Evolutionary conservation across 352 stramenopile genomes (phyloP).

Genomic region (Globisporangium sylvaticum): DNA sequence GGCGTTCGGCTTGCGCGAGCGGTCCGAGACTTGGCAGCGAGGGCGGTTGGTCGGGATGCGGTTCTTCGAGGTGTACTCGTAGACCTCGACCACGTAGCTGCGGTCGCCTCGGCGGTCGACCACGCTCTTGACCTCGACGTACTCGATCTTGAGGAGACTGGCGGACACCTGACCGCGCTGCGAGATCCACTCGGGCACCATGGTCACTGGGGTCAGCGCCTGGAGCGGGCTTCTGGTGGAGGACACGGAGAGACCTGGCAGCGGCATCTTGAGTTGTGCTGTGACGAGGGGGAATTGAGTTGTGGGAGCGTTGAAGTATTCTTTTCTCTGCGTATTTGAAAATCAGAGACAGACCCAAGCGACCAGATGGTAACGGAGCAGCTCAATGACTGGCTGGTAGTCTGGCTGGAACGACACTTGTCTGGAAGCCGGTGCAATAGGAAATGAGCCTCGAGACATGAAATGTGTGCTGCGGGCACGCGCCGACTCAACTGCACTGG

Average conservation of each 20-base stretch:
- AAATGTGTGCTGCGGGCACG: not conserved
- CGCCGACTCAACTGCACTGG: not conserved
- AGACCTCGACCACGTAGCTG: constrained; percentile 9
- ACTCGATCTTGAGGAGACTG: constrained; percentile 1
- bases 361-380: not conserved
- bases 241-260: not conserved
- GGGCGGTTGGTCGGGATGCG: constrained; percentile 10
- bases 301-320: not conserved
- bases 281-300: not conserved
- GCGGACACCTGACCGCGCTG: constrained; percentile 6
- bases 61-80: constrained; percentile 7
- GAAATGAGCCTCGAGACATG: constrained; percentile 5
- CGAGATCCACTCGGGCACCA: constrained; percentile 9
- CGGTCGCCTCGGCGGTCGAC: not conserved
- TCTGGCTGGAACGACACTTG: not conserved
- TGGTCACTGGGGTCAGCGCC: constrained; percentile 1
- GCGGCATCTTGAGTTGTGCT: constrained; percentile 2
- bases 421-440: not conserved
- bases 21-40: not conserved
- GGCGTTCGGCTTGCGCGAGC: not conserved
- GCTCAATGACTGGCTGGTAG: not conserved
- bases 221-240: not conserved
- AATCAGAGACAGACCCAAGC: too few species aligned
- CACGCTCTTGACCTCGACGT: not conserved
- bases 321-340: too few species aligned